Conservation (phyloP, 2,329 filamentous ascomycete species). For the Epicoccum nigrum region DNA sequence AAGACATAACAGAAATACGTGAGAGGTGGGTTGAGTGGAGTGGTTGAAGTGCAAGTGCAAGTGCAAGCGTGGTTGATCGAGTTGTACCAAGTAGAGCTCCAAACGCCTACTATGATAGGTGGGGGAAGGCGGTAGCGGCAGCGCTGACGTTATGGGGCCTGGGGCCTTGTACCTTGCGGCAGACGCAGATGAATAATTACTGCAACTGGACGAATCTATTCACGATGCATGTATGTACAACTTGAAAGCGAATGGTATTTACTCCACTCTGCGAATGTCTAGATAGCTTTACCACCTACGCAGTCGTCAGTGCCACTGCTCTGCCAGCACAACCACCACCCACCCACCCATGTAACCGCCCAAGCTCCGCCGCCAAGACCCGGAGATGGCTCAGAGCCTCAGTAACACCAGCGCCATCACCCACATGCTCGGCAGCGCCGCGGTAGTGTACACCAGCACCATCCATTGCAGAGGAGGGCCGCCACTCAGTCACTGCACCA, state of each 20-base stretch:
- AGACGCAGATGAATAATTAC: neutral
- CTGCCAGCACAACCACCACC: neutral
- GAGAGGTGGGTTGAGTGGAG: neutral
- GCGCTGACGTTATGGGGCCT: conserved; percentile 27
- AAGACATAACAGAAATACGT: conserved; percentile 36
- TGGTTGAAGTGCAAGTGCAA: conserved; percentile 1
- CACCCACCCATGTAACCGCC: neutral
- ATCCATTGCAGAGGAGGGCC: no score
- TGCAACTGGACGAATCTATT: no score
- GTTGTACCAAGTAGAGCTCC: conserved; percentile 9
- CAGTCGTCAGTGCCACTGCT: neutral
- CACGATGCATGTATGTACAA: no score
- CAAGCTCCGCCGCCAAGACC: conserved; percentile 17
- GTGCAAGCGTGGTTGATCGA: conserved; percentile 5
- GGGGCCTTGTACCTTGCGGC: conserved; percentile 4
- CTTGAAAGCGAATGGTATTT: no score
- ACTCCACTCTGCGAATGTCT: no score
- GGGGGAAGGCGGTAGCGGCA: conserved; percentile 18
- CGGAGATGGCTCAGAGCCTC: conserved; percentile 25
- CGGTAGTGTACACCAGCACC: no score
- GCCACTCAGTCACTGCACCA: no score
- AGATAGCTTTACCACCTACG: neutral
- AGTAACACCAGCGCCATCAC: conserved; percentile 10
- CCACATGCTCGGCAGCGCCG: conserved; percentile 7
- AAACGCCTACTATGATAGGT: conserved; percentile 6